A percentile compares a stretch with the other conserved stretches of the same genome.
phyloP scores from a whole-genome alignment of 345 rosid species.

The Hibiscus trionum region DNA sequence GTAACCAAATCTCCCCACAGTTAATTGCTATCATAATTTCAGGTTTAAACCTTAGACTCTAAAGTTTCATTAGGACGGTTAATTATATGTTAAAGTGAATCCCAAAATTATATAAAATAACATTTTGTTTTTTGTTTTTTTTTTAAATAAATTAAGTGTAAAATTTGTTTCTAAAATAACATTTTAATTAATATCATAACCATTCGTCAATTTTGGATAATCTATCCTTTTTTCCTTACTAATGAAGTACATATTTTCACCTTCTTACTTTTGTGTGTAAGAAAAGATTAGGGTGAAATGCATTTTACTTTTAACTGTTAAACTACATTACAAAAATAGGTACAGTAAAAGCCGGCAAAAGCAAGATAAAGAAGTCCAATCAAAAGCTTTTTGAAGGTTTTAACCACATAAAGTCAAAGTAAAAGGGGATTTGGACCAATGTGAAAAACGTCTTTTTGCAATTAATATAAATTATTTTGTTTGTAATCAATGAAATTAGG shows the following conservation, averaged over 20 bases:
- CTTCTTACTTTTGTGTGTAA: neutral
- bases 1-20: neutral
- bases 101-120: too few species aligned
- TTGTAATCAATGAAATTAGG: too few species aligned
- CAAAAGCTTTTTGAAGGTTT: neutral
- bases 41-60: neutral
- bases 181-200: too few species aligned
- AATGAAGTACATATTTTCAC: neutral
- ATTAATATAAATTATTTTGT: too few species aligned
- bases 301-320: neutral
- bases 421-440: neutral
- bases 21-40: neutral
- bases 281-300: neutral
- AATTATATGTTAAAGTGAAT: too few species aligned
- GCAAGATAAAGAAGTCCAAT: neutral
- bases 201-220: too few species aligned
- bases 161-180: too few species aligned
- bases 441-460: neutral
- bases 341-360: constrained; percentile 1
- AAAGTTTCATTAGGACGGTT: neutral
- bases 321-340: neutral
- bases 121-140: too few species aligned
- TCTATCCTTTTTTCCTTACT: too few species aligned
- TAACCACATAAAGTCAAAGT: neutral
- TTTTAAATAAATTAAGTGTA: too few species aligned